Evolutionary conservation across 345 rosid species (phyloP).

Genomic region (Barbarea vulgaris): DNA sequence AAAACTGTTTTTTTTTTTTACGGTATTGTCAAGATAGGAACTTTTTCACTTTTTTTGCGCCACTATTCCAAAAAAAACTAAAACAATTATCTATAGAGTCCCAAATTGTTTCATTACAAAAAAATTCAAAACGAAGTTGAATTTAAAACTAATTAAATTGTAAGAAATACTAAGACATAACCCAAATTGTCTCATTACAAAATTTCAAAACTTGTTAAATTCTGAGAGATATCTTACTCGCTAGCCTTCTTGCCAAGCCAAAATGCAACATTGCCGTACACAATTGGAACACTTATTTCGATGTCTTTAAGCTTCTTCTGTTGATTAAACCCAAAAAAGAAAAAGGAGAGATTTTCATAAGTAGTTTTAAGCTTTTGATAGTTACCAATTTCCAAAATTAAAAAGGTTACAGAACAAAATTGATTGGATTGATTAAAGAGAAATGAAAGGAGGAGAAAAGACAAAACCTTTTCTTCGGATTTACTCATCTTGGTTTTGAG

Average conservation of each 20-base stretch:
- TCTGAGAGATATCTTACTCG: conserved; percentile 55
- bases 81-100: not conserved
- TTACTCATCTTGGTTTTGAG: conserved; percentile 55
- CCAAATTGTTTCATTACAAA: not conserved
- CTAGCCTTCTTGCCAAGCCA: conserved; percentile 90
- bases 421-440: not conserved
- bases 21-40: conserved; percentile 8
- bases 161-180: not conserved
- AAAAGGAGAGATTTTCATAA: not conserved
- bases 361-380: not conserved
- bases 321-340: not conserved
- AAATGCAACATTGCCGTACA: conserved; percentile 69
- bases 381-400: not conserved
- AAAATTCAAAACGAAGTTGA: not conserved
- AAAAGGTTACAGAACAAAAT: conserved; percentile 1
- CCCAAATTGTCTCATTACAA: not conserved
- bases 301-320: conserved; percentile 77
- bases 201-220: not conserved
- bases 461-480: conserved; percentile 50
- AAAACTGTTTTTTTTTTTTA: not conserved
- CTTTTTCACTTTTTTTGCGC: not conserved
- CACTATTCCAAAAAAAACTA: not conserved
- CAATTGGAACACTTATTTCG: conserved; percentile 73
- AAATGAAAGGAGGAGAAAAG: not conserved
- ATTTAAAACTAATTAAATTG: not conserved